phyloP scores from a whole-genome alignment of 805 yeast genomes.

The Jamesozyma piceae region DNA sequence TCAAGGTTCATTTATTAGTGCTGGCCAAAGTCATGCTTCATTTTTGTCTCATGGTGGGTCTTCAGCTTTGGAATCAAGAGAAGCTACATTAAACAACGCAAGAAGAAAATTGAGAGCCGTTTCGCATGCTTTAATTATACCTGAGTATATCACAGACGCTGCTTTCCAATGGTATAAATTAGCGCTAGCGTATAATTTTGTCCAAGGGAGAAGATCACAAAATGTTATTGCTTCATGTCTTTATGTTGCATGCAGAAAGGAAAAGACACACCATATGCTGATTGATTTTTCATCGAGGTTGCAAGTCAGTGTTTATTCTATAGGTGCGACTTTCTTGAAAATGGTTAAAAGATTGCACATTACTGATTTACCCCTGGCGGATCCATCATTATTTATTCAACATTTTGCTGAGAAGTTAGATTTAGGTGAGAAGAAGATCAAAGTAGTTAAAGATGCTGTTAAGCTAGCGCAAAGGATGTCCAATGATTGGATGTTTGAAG shows the following conservation, averaged over 20 bases:
- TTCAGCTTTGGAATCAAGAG: slow-evolving; percentile 75
- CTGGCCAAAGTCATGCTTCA: slow-evolving; percentile 71
- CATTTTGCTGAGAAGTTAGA: slow-evolving; percentile 85
- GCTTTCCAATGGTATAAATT: slow-evolving; percentile 84
- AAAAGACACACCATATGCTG: slow-evolving; percentile 86
- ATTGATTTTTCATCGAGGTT: slow-evolving; percentile 88
- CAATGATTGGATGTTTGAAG: slow-evolving; percentile 91
- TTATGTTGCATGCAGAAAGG: slow-evolving; percentile 88
- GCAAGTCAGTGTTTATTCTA: slow-evolving; percentile 84
- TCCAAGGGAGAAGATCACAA: slow-evolving; percentile 93
- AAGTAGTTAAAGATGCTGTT: slow-evolving; percentile 81
- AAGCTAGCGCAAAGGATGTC: slow-evolving; percentile 84
- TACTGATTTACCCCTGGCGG: slow-evolving; percentile 73
- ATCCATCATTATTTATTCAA: slow-evolving; percentile 87
- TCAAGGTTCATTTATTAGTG: slow-evolving; percentile 87
- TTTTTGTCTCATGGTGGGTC: slow-evolving; percentile 49
- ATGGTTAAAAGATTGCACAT: slow-evolving; percentile 82
- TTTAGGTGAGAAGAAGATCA: slow-evolving; percentile 62
- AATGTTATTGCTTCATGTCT: slow-evolving; percentile 92
- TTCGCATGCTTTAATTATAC: slow-evolving; percentile 68
- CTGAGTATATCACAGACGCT: slow-evolving; percentile 76
- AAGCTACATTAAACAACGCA: slow-evolving; percentile 81
- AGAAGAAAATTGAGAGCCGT: slow-evolving; percentile 67
- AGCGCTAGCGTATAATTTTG: slow-evolving; percentile 81
- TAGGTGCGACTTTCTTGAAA: slow-evolving; percentile 92